These are phyloP conservation scores for Cladosporium sp. DNA, from an alignment of 2,329 filamentous ascomycete species.

Conservation along the genomic window DNA sequence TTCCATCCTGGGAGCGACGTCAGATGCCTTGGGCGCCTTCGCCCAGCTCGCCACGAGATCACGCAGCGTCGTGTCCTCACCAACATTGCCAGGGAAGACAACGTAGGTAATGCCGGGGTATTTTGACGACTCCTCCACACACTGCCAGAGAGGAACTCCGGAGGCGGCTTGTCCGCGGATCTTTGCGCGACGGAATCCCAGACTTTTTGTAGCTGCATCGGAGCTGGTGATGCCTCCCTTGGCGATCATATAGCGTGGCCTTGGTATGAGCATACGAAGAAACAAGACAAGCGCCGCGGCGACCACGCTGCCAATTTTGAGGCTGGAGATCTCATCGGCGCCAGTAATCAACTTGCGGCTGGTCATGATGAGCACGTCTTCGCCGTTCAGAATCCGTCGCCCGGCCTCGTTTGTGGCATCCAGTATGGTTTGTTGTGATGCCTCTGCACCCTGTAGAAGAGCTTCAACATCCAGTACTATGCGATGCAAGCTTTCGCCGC, in stretches of 20 bases:
- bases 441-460: slow-evolving; percentile 39
- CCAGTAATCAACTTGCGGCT: slow-evolving; percentile 51
- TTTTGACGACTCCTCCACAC: slow-evolving; percentile 50
- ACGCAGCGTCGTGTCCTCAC: slow-evolving; percentile 44
- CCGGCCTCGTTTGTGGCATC: slow-evolving; percentile 34
- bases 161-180: slow-evolving; percentile 56
- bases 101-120: slow-evolving; percentile 52
- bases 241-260: slow-evolving; percentile 55
- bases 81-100: slow-evolving; percentile 58
- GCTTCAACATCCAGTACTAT: slow-evolving; percentile 48
- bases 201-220: slow-evolving; percentile 54
- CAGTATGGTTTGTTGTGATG: slow-evolving; percentile 33
- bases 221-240: slow-evolving; percentile 59
- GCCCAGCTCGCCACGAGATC: slow-evolving; percentile 43
- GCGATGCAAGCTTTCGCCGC: slow-evolving; percentile 40
- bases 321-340: slow-evolving; percentile 45
- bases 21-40: neutral
- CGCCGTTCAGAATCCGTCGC: slow-evolving; percentile 37
- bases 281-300: slow-evolving; percentile 51
- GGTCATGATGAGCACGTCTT: slow-evolving; percentile 58
- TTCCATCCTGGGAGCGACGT: slow-evolving; percentile 9
- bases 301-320: slow-evolving; percentile 53
- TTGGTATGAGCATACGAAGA: slow-evolving; percentile 42
- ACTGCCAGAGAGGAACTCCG: slow-evolving; percentile 57
- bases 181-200: slow-evolving; percentile 51